Conservation (phyloP, 306 rosid species). For the Cyclanthera cordifolia region DNA sequence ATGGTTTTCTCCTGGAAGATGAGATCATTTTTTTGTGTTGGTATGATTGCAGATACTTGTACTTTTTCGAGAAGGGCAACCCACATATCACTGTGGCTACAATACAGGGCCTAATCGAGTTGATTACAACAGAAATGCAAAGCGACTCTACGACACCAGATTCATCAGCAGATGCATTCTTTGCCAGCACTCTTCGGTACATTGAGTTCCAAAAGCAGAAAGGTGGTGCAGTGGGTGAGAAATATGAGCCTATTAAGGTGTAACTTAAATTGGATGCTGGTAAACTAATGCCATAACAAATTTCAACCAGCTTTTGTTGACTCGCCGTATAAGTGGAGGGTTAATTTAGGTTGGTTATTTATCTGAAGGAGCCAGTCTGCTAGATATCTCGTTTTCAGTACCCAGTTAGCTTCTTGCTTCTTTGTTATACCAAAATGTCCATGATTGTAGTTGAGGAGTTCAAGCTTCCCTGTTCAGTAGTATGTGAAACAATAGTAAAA, state of each 20-base stretch:
- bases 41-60: constrained; percentile 56
- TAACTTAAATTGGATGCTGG: constrained; percentile 11
- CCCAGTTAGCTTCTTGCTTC: constrained; percentile 5
- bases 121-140: constrained; percentile 79
- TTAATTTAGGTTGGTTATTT: background rate
- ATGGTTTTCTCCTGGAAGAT: constrained; percentile 1
- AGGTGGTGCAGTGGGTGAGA: constrained; percentile 80
- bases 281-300: background rate
- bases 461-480: background rate
- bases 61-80: constrained; percentile 91
- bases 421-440: background rate
- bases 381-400: background rate
- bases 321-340: background rate
- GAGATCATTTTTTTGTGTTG: constrained; percentile 7
- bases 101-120: constrained; percentile 67
- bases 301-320: constrained; percentile 1
- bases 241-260: constrained; percentile 68
- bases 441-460: background rate
- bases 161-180: constrained; percentile 73
- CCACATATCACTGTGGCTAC: constrained; percentile 67
- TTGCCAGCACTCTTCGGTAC: constrained; percentile 74
- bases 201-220: constrained; percentile 85
- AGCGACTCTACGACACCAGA: constrained; percentile 52
- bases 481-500: background rate
- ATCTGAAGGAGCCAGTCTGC: background rate